phyloP scores from a whole-genome alignment of 1,284 basidiomycete genomes.

The Termitomyces sp. region DNA sequence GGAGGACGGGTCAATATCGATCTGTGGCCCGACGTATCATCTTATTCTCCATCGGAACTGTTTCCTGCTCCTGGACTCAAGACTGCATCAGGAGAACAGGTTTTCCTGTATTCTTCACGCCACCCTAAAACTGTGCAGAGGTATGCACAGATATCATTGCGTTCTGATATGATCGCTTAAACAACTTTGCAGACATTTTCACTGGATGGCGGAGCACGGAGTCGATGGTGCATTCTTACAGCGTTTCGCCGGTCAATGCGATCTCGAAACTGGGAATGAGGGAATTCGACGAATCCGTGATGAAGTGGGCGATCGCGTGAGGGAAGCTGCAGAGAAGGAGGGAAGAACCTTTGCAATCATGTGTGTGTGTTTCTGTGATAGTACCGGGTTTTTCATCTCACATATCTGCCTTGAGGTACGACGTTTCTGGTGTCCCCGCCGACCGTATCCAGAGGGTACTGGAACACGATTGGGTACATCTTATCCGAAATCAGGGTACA shows the following conservation, averaged over 20 bases:
- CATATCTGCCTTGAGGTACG: constrained; percentile 51
- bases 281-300: constrained; percentile 60
- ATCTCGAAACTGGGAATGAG: constrained; percentile 47
- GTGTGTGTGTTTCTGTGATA: constrained; percentile 36
- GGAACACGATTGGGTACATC: constrained; percentile 65
- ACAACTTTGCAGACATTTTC: constrained; percentile 51
- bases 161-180: not conserved
- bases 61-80: constrained; percentile 64
- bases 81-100: constrained; percentile 48
- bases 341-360: constrained; percentile 76
- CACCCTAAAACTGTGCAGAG: constrained; percentile 64
- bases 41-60: constrained; percentile 64
- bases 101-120: constrained; percentile 69
- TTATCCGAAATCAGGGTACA: constrained; percentile 53
- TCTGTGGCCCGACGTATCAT: constrained; percentile 70
- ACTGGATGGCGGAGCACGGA: constrained; percentile 76
- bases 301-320: constrained; percentile 64
- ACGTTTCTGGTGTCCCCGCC: constrained; percentile 61
- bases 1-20: constrained; percentile 69
- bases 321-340: constrained; percentile 69
- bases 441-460: constrained; percentile 56
- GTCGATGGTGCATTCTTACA: constrained; percentile 76
- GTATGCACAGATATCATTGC: constrained; percentile 22
- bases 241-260: constrained; percentile 63
- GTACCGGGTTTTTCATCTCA: not conserved